Base-by-base conservation (phyloP, 805 yeast species). In the Barnettozyma pratensis region DNA sequence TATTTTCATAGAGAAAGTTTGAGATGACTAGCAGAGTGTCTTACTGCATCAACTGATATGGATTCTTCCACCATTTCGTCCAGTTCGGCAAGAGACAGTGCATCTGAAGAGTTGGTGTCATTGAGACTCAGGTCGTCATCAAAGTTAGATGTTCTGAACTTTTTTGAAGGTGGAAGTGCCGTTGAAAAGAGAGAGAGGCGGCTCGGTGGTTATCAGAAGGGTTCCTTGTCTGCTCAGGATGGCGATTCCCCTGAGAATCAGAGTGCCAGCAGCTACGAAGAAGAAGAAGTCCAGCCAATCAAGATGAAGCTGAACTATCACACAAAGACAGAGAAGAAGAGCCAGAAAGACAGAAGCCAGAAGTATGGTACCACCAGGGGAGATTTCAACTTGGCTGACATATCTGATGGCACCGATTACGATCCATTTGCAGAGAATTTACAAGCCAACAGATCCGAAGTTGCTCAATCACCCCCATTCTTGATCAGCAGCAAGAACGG, bases 51-150 rank as follows among this genome's bases (percentile, higher is more conserved):
- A 35, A 10, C 9, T 19, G 43, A 8, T 14, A 45, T 41, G 48
- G 41, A 40, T 36, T 36, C 27, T 7, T 40, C 44, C 27, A 38
- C 41, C 29, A 29, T 30, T 9, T 41, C 42, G 10, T 40, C 34
- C 6, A 37, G 44, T 9, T 47, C 53, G 26, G 32, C 45, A 9
- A 38, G 27, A 14, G 54, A 51, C 14, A 51, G 52, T 29, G 46
- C 39, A 3, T 12, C 40, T 5, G 48, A 37, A 12, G 49, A 51
- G 28, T 45, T 51, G 44, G 40, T 19, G 6, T 51, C 54, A 9
- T 41, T 49, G 39, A 36, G 49, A n/a, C 26, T 39, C 8, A 39
- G 34, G 19, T 42, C 47, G 3, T 34, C 47, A 8, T 42, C 47
- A 10, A 39, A 25, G 26, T 9, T 42, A 7, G 44, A 43, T 26